Conservation (phyloP, 495 filamentous ascomycete genomes). For the Cercophora scortea region DNA sequence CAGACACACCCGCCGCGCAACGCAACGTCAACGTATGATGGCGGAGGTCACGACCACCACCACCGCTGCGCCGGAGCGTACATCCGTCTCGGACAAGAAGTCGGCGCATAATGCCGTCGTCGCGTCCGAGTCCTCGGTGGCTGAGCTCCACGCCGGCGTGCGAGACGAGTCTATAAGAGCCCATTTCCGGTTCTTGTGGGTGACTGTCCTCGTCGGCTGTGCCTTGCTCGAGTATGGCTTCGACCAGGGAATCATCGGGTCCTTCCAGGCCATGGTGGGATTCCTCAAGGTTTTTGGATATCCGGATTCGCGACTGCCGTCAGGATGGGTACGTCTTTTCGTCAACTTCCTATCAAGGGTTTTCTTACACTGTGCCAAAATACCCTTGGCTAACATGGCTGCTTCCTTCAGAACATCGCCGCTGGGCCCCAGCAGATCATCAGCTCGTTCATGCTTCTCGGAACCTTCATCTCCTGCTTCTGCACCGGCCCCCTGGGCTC, state of each 20-base stretch:
- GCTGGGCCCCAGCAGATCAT: slow-evolving; percentile 4
- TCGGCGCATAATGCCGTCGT: not conserved
- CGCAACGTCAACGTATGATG: no score
- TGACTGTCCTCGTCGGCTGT: slow-evolving; percentile 3
- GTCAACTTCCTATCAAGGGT: not conserved
- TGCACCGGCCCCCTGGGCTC: slow-evolving; percentile 2
- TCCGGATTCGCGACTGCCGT: not conserved
- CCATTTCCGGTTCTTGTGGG: slow-evolving; percentile 3
- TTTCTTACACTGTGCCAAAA: no score
- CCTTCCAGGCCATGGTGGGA: slow-evolving; percentile 8
- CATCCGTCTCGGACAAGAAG: not conserved
- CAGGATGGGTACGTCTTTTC: not conserved
- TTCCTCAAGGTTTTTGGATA: slow-evolving; percentile 7
- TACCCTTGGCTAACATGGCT: not conserved
- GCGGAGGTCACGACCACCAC: not conserved
- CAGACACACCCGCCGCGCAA: no score
- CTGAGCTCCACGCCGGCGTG: not conserved
- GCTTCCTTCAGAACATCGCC: not conserved
- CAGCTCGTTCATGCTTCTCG: slow-evolving; percentile 6
- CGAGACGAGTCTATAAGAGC: slow-evolving; percentile 1
- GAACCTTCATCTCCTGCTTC: slow-evolving; percentile 2
- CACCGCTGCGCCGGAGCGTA: not conserved
- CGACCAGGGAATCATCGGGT: slow-evolving; percentile 2
- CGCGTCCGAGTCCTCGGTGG: not conserved
- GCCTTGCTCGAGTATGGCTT: slow-evolving; percentile 8